phyloP scores from a whole-genome alignment of 345 rosid genomes.

The Salix koriyanagi region DNA sequence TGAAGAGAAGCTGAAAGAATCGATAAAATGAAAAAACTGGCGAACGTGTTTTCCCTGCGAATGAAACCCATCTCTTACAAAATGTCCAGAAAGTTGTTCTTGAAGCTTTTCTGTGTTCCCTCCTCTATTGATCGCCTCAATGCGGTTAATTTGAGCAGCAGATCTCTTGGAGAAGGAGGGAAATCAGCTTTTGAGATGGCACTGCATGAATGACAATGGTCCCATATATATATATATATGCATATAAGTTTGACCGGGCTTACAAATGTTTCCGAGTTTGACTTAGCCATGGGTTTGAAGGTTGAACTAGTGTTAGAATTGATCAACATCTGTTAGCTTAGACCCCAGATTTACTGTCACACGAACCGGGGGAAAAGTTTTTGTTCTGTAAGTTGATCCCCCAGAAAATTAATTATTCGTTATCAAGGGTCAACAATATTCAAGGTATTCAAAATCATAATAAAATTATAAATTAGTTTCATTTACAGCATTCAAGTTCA shows the following conservation, averaged over 20 bases:
- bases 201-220: neutral
- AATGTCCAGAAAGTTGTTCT: neutral
- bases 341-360: neutral
- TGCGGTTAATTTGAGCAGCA: neutral
- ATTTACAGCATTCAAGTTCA: neutral
- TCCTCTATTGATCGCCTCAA: neutral
- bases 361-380: neutral
- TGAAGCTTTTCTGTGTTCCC: neutral
- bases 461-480: too few species aligned
- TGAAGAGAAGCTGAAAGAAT: slow-evolving; percentile 10
- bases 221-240: neutral
- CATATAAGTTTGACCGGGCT: neutral
- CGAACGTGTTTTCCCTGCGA: neutral
- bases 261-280: neutral
- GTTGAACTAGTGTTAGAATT: neutral
- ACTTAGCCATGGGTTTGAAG: slow-evolving; percentile 2
- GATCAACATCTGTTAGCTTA: neutral
- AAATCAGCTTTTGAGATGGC: neutral
- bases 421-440: neutral
- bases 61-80: neutral
- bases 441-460: neutral
- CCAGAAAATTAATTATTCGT: neutral
- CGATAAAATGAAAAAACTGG: neutral
- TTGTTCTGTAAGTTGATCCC: neutral
- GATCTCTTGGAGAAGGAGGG: neutral